Evolutionary conservation across 495 filamentous ascomycete genomes (phyloP).

Genomic region (Penicillium crystallinum): DNA sequence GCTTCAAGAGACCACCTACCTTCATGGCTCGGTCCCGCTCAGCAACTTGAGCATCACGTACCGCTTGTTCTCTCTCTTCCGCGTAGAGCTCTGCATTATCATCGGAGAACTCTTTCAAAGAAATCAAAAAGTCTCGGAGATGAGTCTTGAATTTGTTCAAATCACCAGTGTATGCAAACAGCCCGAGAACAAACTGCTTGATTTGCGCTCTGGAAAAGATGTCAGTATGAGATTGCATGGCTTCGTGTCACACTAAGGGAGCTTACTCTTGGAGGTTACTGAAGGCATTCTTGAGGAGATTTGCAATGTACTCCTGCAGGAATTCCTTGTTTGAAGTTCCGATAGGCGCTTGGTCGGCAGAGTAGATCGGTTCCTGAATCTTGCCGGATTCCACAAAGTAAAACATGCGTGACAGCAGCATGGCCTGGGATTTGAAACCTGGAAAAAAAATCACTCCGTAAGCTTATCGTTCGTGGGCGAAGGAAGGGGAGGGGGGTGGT

Average conservation of each 20-base stretch:
- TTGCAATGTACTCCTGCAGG: conserved; percentile 76
- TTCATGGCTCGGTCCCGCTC: conserved; percentile 86
- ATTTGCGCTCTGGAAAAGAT: conserved; percentile 66
- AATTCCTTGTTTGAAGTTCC: conserved; percentile 90
- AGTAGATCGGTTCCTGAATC: conserved; percentile 86
- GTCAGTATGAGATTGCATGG: conserved; percentile 30
- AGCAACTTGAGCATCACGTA: conserved; percentile 69
- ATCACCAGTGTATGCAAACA: conserved; percentile 77
- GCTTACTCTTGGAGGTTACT: conserved; percentile 84
- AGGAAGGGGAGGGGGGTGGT: too few relatives aligned
- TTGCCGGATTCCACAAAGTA: conserved; percentile 81
- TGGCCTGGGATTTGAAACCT: conserved; percentile 93
- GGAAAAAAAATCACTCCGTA: conserved; percentile 4
- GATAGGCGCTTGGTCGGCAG: conserved; percentile 67
- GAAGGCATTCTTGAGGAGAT: conserved; percentile 85
- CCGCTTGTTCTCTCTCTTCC: conserved; percentile 84
- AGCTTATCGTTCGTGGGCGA: background rate
- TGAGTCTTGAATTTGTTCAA: conserved; percentile 87
- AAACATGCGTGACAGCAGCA: conserved; percentile 93
- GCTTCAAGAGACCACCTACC: conserved; percentile 87
- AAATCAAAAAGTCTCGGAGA: conserved; percentile 94
- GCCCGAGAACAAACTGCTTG: conserved; percentile 74
- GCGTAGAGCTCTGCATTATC: conserved; percentile 86
- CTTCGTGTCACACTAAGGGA: conserved; percentile 9
- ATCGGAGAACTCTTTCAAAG: conserved; percentile 87